Conservation (phyloP, 2,329 filamentous ascomycete genomes). For the Talaromyces albobiverticillius region DNA sequence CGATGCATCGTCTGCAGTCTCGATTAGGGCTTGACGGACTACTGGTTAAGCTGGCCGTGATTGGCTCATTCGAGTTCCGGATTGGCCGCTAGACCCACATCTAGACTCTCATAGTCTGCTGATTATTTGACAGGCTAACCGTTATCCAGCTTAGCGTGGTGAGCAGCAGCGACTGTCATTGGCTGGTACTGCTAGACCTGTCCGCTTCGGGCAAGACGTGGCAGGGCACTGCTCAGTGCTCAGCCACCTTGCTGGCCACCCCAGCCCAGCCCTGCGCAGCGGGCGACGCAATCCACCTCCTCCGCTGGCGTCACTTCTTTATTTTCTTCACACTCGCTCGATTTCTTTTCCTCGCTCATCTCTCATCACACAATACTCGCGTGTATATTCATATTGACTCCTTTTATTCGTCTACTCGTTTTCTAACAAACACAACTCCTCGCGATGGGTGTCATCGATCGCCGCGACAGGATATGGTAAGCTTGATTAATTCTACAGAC, state of each 20-base stretch:
- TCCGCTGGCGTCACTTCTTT: background rate
- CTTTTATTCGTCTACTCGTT: too few relatives aligned
- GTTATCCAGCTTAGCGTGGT: background rate
- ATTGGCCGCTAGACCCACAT: background rate
- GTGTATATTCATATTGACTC: too few relatives aligned
- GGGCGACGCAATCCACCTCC: background rate
- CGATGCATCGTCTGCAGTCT: too few relatives aligned
- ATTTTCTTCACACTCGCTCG: background rate
- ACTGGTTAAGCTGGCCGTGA: background rate
- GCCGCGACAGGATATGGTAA: background rate
- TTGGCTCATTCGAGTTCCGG: background rate
- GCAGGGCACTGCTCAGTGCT: background rate
- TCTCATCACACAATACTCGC: too few relatives aligned
- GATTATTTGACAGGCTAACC: too few relatives aligned
- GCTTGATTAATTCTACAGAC: too few relatives aligned
- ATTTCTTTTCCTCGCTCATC: too few relatives aligned
- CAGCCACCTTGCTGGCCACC: background rate
- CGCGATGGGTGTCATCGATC: constrained; percentile 1
- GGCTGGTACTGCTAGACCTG: background rate
- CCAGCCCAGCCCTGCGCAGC: background rate
- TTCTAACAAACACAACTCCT: too few relatives aligned
- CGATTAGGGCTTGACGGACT: too few relatives aligned
- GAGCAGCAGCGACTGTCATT: background rate
- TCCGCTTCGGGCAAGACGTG: background rate
- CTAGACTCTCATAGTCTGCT: background rate